phyloP scores from a whole-genome alignment of 441 rosid species.

The Adansonia grandidieri region DNA sequence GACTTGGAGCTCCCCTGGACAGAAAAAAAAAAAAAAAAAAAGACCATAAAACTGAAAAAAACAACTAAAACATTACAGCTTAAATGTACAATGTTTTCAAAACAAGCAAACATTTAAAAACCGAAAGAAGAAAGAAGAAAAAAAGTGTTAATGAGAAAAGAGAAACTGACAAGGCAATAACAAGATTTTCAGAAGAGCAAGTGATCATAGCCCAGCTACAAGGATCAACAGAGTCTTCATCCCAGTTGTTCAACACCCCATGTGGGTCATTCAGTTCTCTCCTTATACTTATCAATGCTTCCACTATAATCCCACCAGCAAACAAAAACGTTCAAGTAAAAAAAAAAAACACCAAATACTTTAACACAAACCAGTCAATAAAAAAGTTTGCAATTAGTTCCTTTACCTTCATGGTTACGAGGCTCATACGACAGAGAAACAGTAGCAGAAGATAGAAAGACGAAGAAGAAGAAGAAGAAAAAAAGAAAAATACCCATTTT shows the following conservation, averaged over 20 bases:
- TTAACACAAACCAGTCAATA: not conserved
- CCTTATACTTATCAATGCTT: constrained; percentile 67
- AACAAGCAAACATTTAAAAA: not conserved
- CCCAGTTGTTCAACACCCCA: constrained; percentile 89
- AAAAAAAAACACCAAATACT: not conserved
- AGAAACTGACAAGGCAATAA: constrained; percentile 65
- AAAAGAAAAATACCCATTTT: constrained; percentile 38
- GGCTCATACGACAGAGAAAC: constrained; percentile 61
- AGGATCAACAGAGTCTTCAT: constrained; percentile 90
- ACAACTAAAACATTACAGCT: constrained; percentile 8
- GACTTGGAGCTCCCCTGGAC: constrained; percentile 86
- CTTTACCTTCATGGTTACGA: constrained; percentile 80
- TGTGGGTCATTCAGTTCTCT: constrained; percentile 66
- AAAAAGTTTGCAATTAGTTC: not conserved
- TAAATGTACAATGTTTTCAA: constrained; percentile 5
- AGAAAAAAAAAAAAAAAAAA: not conserved
- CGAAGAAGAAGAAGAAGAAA: constrained; percentile 35
- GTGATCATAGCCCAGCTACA: constrained; percentile 95
- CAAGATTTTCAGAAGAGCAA: constrained; percentile 80
- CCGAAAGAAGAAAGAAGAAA: not conserved
- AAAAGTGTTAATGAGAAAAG: not conserved
- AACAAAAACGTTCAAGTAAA: not conserved
- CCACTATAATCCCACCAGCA: constrained; percentile 50
- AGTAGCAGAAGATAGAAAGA: constrained; percentile 36
- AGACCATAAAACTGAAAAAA: too few relatives aligned